Base-by-base conservation (phyloP, 768 basidiomycete genomes). In the Harrya chromipes region DNA sequence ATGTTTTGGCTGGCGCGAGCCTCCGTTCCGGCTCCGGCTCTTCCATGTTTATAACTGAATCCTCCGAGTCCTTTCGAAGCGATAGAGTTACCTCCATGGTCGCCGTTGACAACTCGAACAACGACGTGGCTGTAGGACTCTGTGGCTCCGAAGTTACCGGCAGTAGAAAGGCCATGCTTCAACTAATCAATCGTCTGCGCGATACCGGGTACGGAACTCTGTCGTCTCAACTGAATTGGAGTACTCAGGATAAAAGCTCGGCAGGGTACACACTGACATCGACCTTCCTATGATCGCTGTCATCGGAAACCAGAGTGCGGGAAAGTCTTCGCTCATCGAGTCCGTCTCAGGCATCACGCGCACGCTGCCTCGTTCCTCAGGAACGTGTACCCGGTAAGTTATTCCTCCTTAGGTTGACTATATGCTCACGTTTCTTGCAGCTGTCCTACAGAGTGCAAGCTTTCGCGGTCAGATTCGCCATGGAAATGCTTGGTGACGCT, bases 241-340 rank as follows among this genome's bases (percentile, higher is more conserved):
- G 3, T 17, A 11, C 17, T 53, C 16, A 40, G 12, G 31, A 20
- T 44, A 5, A 16, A 5, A 14, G 20, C 17, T 49, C 10, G 2
- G 5, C 38, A 88, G 87, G 0, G 83, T 84, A 0, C 80, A 87
- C 52, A 70, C 77, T 13, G 84, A 89, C 45, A 79, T 90, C 10
- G 84, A 87, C 56, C 68, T 90, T 0, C 87, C 88, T 0, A 79
- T 81, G 53, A 87, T 90, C 27, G 83, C 81, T 0, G 87, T 88
- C 37, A 77, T 87, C 16, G 87, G 87, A 1, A 77, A 74, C 2
- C 87, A 90, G 54, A 85, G 82, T 38, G 84, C 84, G 0, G 87
- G 87, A 0, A 89, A 89, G 57, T 87, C 85, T 0, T 89, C 87
- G 0, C 72, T 89, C 4, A 88, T 90, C 11, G 87, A 90, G 56